Conservation (phyloP, 257 asterid species). For the Fraxinus excelsior region DNA sequence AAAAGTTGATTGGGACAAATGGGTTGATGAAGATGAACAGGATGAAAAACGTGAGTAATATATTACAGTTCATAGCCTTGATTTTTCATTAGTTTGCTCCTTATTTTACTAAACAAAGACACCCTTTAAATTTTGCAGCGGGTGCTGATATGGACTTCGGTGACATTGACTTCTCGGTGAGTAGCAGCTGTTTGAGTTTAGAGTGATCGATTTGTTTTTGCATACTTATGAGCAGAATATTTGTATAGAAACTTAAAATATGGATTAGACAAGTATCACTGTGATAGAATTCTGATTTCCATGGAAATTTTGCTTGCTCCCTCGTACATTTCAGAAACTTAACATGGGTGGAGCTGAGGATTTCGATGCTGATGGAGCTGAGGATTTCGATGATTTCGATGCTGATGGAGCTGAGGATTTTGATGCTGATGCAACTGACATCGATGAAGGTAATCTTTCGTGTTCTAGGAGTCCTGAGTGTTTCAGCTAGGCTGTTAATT, state of each 20-base stretch:
- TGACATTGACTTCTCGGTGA: slow-evolving; percentile 59
- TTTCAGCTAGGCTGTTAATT: not conserved
- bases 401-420: too few species aligned
- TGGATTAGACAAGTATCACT: not conserved
- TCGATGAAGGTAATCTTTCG: slow-evolving; percentile 33
- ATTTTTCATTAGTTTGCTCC: not conserved
- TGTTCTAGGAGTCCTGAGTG: slow-evolving; percentile 5
- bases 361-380: slow-evolving; percentile 40
- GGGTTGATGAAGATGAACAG: slow-evolving; percentile 84
- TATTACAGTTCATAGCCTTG: not conserved
- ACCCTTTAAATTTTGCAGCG: slow-evolving; percentile 32
- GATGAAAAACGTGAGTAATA: slow-evolving; percentile 42
- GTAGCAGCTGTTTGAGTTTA: slow-evolving; percentile 10
- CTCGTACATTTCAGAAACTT: slow-evolving; percentile 38
- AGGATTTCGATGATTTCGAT: too few species aligned
- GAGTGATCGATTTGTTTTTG: not conserved
- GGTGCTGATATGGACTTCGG: slow-evolving; percentile 48
- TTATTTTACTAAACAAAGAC: slow-evolving; percentile 9
- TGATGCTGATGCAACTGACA: slow-evolving; percentile 37
- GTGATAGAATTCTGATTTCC: not conserved
- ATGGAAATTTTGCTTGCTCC: not conserved
- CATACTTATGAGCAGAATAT: not conserved
- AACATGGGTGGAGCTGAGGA: slow-evolving; percentile 47
- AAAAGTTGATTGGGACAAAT: slow-evolving; percentile 89
- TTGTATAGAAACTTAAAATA: not conserved